Percentiles rank a stretch among this genome's conserved stretches.
Conservation (phyloP, 176 grass and related monocot genomes). For the Cymbopogon citratus region DNA sequence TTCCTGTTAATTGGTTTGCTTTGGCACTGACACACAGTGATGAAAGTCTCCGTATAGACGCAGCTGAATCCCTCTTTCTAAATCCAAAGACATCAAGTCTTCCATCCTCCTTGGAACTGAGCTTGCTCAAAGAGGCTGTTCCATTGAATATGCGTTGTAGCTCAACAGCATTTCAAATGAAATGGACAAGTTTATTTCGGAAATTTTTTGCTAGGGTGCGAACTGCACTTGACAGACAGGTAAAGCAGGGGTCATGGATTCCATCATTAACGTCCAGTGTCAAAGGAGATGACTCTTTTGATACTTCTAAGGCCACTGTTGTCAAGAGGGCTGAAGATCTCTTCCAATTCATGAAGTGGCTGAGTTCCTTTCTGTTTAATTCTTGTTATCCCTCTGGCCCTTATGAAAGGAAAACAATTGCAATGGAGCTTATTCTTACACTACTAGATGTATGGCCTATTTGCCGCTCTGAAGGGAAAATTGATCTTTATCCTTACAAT, state of each 20-base stretch:
- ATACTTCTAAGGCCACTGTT: constrained; percentile 18
- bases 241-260: constrained; percentile 73
- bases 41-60: constrained; percentile 82
- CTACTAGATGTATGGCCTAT: constrained; percentile 92
- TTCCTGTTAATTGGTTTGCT: constrained; percentile 81
- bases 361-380: constrained; percentile 80
- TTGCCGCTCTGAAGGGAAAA: constrained; percentile 52
- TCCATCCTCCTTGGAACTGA: constrained; percentile 89
- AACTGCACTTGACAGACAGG: constrained; percentile 89
- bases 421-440: constrained; percentile 97
- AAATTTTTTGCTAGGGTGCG: constrained; percentile 91
- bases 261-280: constrained; percentile 31
- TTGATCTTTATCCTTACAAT: constrained; percentile 63
- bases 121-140: constrained; percentile 70
- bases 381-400: constrained; percentile 97
- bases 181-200: constrained; percentile 91
- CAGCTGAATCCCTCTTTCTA: constrained; percentile 86
- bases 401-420: constrained; percentile 98
- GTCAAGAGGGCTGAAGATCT: constrained; percentile 59
- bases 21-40: constrained; percentile 90
- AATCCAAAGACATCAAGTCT: constrained; percentile 94
- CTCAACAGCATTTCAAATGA: constrained; percentile 98
- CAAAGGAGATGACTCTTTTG: constrained; percentile 25
- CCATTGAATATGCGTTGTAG: constrained; percentile 96
- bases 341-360: constrained; percentile 91